Evolutionary conservation across 768 basidiomycete species (phyloP), one percentile per base, ranked within the genome.

Genomic region (Erythrobasidium yunnanense): DNA sequence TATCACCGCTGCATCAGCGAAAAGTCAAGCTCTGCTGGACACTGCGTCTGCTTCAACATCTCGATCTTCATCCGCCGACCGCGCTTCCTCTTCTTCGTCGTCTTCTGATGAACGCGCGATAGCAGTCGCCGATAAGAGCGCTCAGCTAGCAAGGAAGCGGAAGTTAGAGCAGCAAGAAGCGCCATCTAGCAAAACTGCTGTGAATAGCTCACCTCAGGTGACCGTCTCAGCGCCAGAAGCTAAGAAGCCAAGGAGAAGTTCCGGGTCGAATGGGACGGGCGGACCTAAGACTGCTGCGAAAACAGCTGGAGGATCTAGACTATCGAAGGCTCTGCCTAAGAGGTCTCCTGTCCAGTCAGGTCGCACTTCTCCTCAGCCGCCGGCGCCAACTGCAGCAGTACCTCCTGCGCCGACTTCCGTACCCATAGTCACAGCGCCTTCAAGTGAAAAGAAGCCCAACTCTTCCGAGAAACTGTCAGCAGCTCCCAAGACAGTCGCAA

Each of bases 291-390:
- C 42, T 2, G 56, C 45, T 7, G 56, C 56, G 42, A 58, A 58
- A 23, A 63, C 60, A 4, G 32, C 60, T 2, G 60, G 60, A n/a
- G 60, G 60, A 15, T 30, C 60, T 22, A 25, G 60, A 27, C 46
- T 63, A 29, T 63, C 60, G 13, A 49, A 23, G 27, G 47, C 60
- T 25, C 20, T 63, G n/a, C 60, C 46, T 4, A 63, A 63, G 30
- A 22, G 22, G 17, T 51, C 60, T 23, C 47, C 47, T 3, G 4
- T 15, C 4, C 13, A 3, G n/a, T 49, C 60, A 1, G 45, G 29
- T 18, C 17, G 49, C 11, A 51, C 17, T 13, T 51, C 49, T 8
- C 13, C 49, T 8, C 38, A 42, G 38, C 23, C 49, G 49, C 49
- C 49, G 11, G 49, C 49, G 11, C 11, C 22, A 8, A 18, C 49